These are phyloP conservation scores for Austroboletus novae-zelandiae DNA, from an alignment of 1,284 basidiomycete species.

Conservation along the genomic window DNA sequence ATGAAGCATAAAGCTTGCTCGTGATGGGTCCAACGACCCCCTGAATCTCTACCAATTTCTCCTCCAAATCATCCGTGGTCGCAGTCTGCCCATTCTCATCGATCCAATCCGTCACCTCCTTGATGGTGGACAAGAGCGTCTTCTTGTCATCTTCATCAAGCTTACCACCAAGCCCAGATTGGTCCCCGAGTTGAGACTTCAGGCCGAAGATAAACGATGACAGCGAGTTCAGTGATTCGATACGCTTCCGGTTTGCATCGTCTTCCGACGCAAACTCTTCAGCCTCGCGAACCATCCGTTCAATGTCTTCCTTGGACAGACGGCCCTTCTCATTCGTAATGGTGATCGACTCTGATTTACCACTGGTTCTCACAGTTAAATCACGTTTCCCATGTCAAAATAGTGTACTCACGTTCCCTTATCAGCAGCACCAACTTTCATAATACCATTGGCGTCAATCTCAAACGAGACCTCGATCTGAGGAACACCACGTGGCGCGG, in stretches of 20 bases:
- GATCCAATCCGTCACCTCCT: constrained; percentile 91
- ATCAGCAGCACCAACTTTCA: constrained; percentile 95
- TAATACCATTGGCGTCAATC: constrained; percentile 97
- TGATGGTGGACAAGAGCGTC: constrained; percentile 77
- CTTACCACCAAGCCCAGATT: constrained; percentile 90
- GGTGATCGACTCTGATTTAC: constrained; percentile 94
- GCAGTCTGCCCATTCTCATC: constrained; percentile 79
- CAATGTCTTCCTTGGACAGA: constrained; percentile 97
- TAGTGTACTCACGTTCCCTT: constrained; percentile 44
- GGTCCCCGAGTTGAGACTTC: constrained; percentile 83
- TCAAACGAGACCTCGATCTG: constrained; percentile 99
- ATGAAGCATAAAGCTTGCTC: constrained; percentile 70
- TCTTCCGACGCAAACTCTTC: constrained; percentile 90
- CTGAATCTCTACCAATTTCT: constrained; percentile 82
- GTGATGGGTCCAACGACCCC: constrained; percentile 73
- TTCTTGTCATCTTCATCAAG: constrained; percentile 87
- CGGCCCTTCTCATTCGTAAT: constrained; percentile 99
- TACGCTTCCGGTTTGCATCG: constrained; percentile 83
- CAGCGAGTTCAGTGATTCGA: constrained; percentile 81
- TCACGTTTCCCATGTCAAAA: too few relatives aligned
- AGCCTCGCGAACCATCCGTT: constrained; percentile 93
- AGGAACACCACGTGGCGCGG: constrained; percentile 97
- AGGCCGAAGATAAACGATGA: constrained; percentile 80
- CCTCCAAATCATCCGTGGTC: constrained; percentile 85
- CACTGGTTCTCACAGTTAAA: constrained; percentile 66